Evolutionary conservation across 2,329 filamentous ascomycete species (phyloP), one percentile per base, ranked within the genome.

Genomic region (Pseudogymnoascus sp.): DNA sequence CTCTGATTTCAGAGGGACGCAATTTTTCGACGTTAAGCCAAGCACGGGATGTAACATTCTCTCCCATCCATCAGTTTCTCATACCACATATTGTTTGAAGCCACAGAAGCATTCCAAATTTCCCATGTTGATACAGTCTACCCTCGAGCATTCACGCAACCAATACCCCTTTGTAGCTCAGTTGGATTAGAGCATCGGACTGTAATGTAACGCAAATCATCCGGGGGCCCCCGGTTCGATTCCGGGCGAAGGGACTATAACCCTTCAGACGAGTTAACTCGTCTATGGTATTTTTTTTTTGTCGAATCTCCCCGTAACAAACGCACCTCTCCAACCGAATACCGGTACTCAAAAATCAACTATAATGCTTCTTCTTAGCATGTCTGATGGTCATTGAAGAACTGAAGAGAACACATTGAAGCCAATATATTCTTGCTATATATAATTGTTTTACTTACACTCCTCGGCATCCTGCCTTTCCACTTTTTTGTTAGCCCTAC

Each of bases 1-100:
- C 67, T 1, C 68, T 65, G 50, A 80, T 74, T 44, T 73, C 66
- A n/a, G 75, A 68, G 8, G 72, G 67, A 62, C 64, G 64, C 69
- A 73, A 70, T 65, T 74, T 66, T 64, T 70, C 67, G 63, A 73
- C 50, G 62, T 64, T 42, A 4, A 65, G 40, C 68, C 68, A 71
- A 23, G 21, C 21, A 23, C 21, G 21, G 11, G 4, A 28, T 7
- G 23, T 4, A 50, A 10, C 4, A n/a, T 28, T 28, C 23, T 10
- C 11, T 16, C 14, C 5, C 44, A 4, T n/a, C 44, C 25, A 16
- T 50, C 7, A 16, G 14, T 53, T 28, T 28, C 23, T 8, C 5
- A n/a, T 53, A 10, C 4, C 28, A 31, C 8, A 31, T 31, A 28
- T 28, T 16, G n/a, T 28, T 16, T 53, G 14, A 14, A 46, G 8